Base-by-base conservation (phyloP, 306 rosid genomes). In the Cotoneaster glaucophyllus region DNA sequence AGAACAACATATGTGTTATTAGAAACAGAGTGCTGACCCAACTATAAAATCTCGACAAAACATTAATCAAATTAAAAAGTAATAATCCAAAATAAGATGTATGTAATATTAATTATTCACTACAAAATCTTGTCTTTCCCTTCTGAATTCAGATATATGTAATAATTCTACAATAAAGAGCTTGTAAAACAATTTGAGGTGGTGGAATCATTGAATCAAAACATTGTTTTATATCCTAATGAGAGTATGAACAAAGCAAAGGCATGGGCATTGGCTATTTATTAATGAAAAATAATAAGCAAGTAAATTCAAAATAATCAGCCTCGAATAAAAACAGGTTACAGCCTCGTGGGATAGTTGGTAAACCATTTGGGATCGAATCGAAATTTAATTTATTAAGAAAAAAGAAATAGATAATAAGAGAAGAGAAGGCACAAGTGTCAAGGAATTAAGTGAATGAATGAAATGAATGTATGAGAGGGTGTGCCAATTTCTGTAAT, bases 381-480 rank as follows among this genome's bases (percentile, higher is more conserved):
- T 50, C 21, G 21, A 19, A 50, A 15, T 15, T 50, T 17, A 50
- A 50, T 50, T 50, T 15, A 50, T 50, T 50, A 15, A 4, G 21
- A 13, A 48, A 48, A 50, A 50, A 50, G 18, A 56, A 50, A 50
- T 50, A 54, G 9, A 11, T 59, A 59, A 25, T 34, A 19, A 37
- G 21, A 5, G 21, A 15, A 50, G 54, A 17, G 18, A 31, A 25
- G 81, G 76, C 76, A 77, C 79, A n/a, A 74, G 54, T 34, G 54
- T 69, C 69, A 14, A 48, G 22, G 72, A 28, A 24, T 18, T 12
- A 25, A 64, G 39, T 8, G 41, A 31, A 15, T n/a, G n/a, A n/a
- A n/a, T 8, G 41, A 31, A 31, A 64, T 64, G 41, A 31, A 64
- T 1, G 14, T 28, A 7, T 0, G 56, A 24, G 12, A 61, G 34